Base-by-base conservation (phyloP, 805 yeast species). In the Starmerella stellata region DNA sequence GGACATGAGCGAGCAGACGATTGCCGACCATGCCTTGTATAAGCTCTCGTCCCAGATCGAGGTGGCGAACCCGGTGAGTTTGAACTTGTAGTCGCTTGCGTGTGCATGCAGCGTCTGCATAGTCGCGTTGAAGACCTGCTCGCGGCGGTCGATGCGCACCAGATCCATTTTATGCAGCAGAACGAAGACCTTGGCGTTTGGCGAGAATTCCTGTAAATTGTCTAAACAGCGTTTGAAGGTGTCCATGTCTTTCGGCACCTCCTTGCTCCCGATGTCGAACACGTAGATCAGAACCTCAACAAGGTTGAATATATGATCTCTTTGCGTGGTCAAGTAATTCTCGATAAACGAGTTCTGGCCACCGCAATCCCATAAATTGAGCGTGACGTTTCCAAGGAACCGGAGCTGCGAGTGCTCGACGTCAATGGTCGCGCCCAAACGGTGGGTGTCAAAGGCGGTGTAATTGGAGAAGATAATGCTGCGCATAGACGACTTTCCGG, bases 301-400 rank as follows among this genome's bases (percentile, higher is more conserved):
- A 78, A 82, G 81, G 52, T 82, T 78, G 63, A 87, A 87, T 34
- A 87, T 83, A 53, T 85, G 94, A 55, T 79, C 94, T 43, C 81
- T 74, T 46, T 82, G 93, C 39, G 80, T 75, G 3, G 85, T 72
- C 52, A 81, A 75, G 55, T 90, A 90, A 57, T 81, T 83, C 53
- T 87, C 95, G 81, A 90, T 85, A 49, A 85, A 90, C 2, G 78
- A 82, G 57, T 90, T 95, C 56, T 90, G 98, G 3, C 66, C 65
- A 18, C 96, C 98, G 60, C 98, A 90, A 58, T 90, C 98, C 96
- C 96, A 85, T 18, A 90, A 63, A 52, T 87, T 87, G 34, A 90
- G 64, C 1, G 95, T 83, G 92, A 90, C 82, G 55, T 87, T 85
- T 1, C 95, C 95, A 42, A 90, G 63, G 52, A 90, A 85, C 37